Percentiles rank a stretch among this genome's conserved stretches.
phyloP scores from a whole-genome alignment of 176 grass and related monocot genomes.

The Neostapfia colusana region DNA sequence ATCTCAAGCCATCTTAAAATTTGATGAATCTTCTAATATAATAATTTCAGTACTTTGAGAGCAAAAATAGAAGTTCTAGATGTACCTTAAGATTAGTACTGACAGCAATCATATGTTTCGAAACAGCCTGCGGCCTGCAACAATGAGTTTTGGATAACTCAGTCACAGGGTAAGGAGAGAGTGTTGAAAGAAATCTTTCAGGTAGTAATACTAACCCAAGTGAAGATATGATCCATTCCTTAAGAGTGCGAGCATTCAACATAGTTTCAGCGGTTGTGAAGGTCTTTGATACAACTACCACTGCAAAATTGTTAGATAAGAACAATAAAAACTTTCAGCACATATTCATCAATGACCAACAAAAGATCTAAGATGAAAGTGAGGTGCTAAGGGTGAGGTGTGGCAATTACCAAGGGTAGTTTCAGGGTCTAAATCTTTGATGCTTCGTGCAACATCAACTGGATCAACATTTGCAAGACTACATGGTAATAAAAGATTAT shows the following conservation, averaged over 20 bases:
- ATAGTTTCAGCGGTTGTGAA: slow-evolving; percentile 99
- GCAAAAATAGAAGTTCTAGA: not conserved
- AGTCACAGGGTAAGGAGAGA: slow-evolving; percentile 14
- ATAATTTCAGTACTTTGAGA: not conserved
- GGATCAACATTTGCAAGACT: slow-evolving; percentile 99
- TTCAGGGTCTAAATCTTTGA: slow-evolving; percentile 92
- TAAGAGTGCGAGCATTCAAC: slow-evolving; percentile 98
- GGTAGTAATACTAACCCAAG: slow-evolving; percentile 70
- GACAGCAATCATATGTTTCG: slow-evolving; percentile 99
- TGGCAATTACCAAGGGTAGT: slow-evolving; percentile 80
- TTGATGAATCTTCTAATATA: not conserved
- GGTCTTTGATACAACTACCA: slow-evolving; percentile 98
- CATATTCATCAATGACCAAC: slow-evolving; percentile 23
- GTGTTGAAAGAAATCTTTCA: not conserved
- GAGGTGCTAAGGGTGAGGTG: not conserved
- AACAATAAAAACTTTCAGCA: slow-evolving; percentile 19
- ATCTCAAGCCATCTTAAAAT: not conserved
- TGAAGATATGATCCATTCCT: slow-evolving; percentile 86
- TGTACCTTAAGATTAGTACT: slow-evolving; percentile 92
- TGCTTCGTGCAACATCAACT: slow-evolving; percentile 90
- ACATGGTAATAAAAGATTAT: slow-evolving; percentile 42
- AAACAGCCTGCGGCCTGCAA: slow-evolving; percentile 77
- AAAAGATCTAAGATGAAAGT: slow-evolving; percentile 2
- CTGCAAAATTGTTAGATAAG: slow-evolving; percentile 37
- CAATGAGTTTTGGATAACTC: slow-evolving; percentile 25